Base-by-base conservation (phyloP, 2,329 filamentous ascomycete species). In the Bipolaris gigantea region DNA sequence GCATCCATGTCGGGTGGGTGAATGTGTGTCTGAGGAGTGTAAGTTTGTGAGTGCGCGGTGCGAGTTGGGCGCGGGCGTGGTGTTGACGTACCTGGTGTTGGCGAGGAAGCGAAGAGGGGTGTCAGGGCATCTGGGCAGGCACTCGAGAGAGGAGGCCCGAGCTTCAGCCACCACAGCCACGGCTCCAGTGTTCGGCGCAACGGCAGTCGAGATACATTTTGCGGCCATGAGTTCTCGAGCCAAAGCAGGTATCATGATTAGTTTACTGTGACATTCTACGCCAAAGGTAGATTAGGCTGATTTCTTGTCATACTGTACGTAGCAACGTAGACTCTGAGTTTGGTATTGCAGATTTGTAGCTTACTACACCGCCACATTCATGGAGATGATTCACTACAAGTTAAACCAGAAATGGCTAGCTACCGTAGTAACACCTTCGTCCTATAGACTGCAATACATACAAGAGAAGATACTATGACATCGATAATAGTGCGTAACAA, bases 1-100 rank as follows among this genome's bases (percentile, higher is more conserved):
- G 88, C 89, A 81, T 97, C 91, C 93, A 97, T 97, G 62, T 47
- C 71, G 65, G 57, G 53, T 41, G 62, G 50, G 45, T 62, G 33
- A 27, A 27, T 36, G 33, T 46, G 52, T 55, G 56, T 60, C 50
- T 59, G 59, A 62, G 59, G 55, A 59, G 48, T 53, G 59, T 71
- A 44, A 71, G 71, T 60, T 50, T 51, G 60, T 56, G 65, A 53
- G 55, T 56, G 61, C 50, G 52, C 57, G 50, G 61, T 59, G 56
- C 53, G 58, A 63, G 63, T 57, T 63, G 45, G 57, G 62, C 57
- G 63, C 64, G 54, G 53, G 62, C 43, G 61, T 62, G 53, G 61
- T 66, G 64, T 71, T 73, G 71, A 71, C 70, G 69, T 72, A 73
- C 71, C 67, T 65, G 62, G 61, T 59, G 63, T 63, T 65, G 61